Conservation (phyloP, 495 filamentous ascomycete genomes). For the Talaromyces proteolyticus region DNA sequence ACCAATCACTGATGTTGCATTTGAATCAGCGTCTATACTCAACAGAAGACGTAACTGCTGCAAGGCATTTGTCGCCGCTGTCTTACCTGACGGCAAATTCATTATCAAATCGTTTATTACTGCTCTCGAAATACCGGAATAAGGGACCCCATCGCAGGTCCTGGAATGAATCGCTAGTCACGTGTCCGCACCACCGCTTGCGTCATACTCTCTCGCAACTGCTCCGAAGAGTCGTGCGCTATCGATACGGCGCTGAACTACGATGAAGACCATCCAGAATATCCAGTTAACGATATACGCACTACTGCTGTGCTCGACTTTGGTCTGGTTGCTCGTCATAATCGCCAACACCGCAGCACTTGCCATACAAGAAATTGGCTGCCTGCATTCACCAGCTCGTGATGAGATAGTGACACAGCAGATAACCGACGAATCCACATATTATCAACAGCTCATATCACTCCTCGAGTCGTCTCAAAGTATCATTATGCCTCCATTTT, state of each 20-base stretch:
- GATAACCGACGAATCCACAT: slow-evolving; percentile 21
- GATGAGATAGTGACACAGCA: slow-evolving; percentile 17
- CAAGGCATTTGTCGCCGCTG: no score
- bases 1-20: not conserved
- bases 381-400: not conserved
- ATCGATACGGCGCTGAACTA: not conserved
- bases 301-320: not conserved
- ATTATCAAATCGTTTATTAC: no score
- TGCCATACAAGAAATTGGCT: not conserved
- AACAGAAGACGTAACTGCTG: no score
- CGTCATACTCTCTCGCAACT: slow-evolving; percentile 4
- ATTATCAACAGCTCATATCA: slow-evolving; percentile 2
- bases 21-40: no score
- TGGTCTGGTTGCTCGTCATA: not conserved
- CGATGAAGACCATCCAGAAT: slow-evolving; percentile 6
- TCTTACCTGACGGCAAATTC: no score
- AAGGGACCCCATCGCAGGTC: no score
- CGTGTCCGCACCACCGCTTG: no score
- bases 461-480: slow-evolving; percentile 7
- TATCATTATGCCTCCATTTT: slow-evolving; percentile 30
- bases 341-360: slow-evolving; percentile 3
- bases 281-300: slow-evolving; percentile 4
- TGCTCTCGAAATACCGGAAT: no score
- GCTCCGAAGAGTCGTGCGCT: not conserved
- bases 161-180: no score